phyloP scores from a whole-genome alignment of 1,139 yeast species.

The Debaryomyces sp. region DNA sequence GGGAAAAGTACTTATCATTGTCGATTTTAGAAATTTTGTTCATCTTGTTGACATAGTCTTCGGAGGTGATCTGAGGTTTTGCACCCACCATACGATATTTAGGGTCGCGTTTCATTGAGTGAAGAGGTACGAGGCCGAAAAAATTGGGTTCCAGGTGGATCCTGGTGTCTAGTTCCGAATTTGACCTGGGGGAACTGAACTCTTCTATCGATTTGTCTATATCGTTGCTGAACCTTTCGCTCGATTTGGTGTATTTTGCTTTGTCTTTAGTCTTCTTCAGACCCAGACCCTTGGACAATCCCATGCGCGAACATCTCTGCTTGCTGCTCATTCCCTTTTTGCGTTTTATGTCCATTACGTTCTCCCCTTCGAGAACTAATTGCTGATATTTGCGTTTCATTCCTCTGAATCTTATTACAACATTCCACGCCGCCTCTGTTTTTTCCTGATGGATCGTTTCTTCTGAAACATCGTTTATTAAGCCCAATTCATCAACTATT shows the following conservation, averaged over 20 bases:
- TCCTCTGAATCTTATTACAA: not conserved
- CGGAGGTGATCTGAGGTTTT: not conserved
- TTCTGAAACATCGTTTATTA: not conserved
- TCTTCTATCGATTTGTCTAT: constrained; percentile 4
- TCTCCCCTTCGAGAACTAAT: not conserved
- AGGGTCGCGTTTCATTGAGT: constrained; percentile 4
- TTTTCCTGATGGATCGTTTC: not conserved
- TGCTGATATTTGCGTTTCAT: constrained; percentile 1
- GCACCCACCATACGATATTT: constrained; percentile 1
- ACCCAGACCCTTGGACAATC: not conserved
- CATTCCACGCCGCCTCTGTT: not conserved
- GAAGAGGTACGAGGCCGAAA: constrained; percentile 2
- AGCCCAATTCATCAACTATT: not conserved
- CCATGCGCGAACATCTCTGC: too few relatives aligned
- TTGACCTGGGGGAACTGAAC: not conserved
- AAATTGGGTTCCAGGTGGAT: constrained; percentile 1
- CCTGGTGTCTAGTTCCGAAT: not conserved
- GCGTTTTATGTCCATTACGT: not conserved
- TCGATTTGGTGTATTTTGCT: not conserved
- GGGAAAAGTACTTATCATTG: constrained; percentile 26
- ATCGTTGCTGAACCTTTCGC: not conserved
- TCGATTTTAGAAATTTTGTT: constrained; percentile 8
- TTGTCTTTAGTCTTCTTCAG: not conserved
- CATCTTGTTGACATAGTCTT: constrained; percentile 6
- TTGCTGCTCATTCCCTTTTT: not conserved